Base-by-base conservation (phyloP, 805 yeast genomes). In the Kodamaea sagamina region DNA sequence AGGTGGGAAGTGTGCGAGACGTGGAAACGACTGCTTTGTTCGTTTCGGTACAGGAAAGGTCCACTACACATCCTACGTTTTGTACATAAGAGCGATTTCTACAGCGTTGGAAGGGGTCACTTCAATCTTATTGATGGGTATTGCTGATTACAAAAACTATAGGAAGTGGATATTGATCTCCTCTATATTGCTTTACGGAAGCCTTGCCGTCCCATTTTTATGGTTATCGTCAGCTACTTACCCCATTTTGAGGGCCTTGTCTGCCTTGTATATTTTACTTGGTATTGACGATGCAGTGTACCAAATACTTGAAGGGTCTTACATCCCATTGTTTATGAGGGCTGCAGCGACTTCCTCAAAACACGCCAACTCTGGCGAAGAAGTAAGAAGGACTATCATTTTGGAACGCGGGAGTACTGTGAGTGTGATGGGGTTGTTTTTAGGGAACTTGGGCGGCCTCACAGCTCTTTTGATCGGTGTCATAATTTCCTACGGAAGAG, bases 241-340 rank as follows among this genome's bases (percentile, higher is more conserved):
- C 37, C 21, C 53, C 1, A 50, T 52, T 6, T 48, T 70, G 43
- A 53, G 32, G 8, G 57, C 51, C 1, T 45, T 59, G 17, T 57
- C 68, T 6, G 67, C 58, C 0, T 43, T 69, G 11, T 69, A 68
- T 42, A 56, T 57, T n/a, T 39, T 66, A 12, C 41, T 65, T 29
- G 58, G 57, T 27, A 47, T 66, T 9, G 48, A 51, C 13, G 62
- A 59, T 45, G 57, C 64, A 1, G 46, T 65, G 2, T 60, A 68
- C 42, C 70, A 70, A 46, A 64, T 67, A 11, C 34, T 67, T 15
- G 73, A 68, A 44, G 72, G 66, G 1, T 63, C 72, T 1, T 69
- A 67, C 41, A 65, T 69, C 29, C 75, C 75, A 1, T 38, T 62
- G 15, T 65, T 70, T 42, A 68, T 70, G 74, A 55, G 68, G 37